phyloP scores from a whole-genome alignment of 352 stramenopile species.

The Phytophthora citrophthora region DNA sequence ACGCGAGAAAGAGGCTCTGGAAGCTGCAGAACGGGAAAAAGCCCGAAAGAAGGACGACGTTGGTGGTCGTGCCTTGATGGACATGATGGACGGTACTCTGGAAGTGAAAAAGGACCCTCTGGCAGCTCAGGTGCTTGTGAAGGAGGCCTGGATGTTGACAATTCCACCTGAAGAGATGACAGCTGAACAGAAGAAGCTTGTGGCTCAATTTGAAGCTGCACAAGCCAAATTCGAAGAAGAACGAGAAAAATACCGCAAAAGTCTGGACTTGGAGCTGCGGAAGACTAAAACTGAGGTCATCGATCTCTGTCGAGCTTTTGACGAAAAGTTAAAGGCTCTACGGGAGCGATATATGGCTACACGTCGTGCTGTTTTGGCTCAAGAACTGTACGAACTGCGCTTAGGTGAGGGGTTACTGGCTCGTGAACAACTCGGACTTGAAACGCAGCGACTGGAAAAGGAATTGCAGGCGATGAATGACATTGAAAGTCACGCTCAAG shows the following conservation, averaged over 20 bases:
- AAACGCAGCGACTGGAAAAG: constrained; percentile 32
- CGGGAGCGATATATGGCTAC: constrained; percentile 65
- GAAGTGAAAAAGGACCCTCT: constrained; percentile 89
- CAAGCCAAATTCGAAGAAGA: constrained; percentile 84
- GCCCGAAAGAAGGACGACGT: constrained; percentile 85
- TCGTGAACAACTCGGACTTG: constrained; percentile 54
- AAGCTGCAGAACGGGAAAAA: constrained; percentile 34
- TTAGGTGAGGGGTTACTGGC: constrained; percentile 61
- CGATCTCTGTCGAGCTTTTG: constrained; percentile 84
- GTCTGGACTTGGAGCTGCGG: constrained; percentile 89
- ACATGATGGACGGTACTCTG: constrained; percentile 96
- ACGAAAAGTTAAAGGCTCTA: constrained; percentile 81
- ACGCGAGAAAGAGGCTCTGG: constrained; percentile 41
- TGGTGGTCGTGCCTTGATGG: constrained; percentile 72
- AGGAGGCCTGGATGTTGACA: constrained; percentile 91
- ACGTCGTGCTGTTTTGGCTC: constrained; percentile 52
- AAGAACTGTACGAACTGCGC: constrained; percentile 78
- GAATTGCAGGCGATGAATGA: constrained; percentile 28
- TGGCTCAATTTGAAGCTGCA: constrained; percentile 68
- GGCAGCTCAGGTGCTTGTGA: constrained; percentile 64
- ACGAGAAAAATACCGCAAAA: constrained; percentile 92
- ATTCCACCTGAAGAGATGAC: constrained; percentile 80
- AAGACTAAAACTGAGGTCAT: constrained; percentile 83
- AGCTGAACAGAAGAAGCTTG: constrained; percentile 77
- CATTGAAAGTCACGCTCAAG: constrained; percentile 32